Base-by-base conservation (phyloP, 495 filamentous ascomycete genomes). In the Penicillium steckii region DNA sequence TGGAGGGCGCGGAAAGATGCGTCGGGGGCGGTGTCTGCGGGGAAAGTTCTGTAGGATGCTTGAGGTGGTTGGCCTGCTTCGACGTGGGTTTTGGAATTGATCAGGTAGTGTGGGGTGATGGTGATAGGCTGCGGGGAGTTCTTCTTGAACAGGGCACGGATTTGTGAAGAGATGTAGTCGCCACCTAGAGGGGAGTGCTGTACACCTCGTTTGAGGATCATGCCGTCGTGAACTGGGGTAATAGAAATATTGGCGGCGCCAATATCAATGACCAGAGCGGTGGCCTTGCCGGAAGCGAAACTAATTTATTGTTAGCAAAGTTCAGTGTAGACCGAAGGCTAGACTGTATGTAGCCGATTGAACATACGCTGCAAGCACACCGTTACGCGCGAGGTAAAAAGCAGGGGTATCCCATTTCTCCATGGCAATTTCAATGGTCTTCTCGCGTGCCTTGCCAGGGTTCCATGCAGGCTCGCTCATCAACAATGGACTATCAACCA, bases 401-500 rank as follows among this genome's bases (percentile, higher is more conserved):
- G 94, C 94, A 12, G 94, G 94, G 30, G 83, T 85, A 13, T 91
- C 92, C 87, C 93, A 98, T 56, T 82, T 87, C 77, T 98, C 94
- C 84, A 98, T 96, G 24, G 86, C 89, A 47, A 96, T 82, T 71
- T 98, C 95, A 57, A 97, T 90, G 5, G 85, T 85, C 76, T 90
- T 92, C 69, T 98, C 94, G 30, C 94, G 80, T 52, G 86, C 83
- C 71, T 96, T 97, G 13, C 80, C 67, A 18, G 86, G 75, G 66
- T 95, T 97, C 93, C 92, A 97, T 23, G 88, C 87, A 18, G 90
- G 87, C 73, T 98, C 94, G 4, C 88, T 95, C 86, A 97, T 90
- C 33, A 98, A 79, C 56, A 98, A 74, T 10, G 94, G 95, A 67
- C 86, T 92, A 58, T 98, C 95, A 21, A 83, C 80, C 44, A 98